Conservation (phyloP, 163 green algal species). For the Scenedesmus sp. region DNA sequence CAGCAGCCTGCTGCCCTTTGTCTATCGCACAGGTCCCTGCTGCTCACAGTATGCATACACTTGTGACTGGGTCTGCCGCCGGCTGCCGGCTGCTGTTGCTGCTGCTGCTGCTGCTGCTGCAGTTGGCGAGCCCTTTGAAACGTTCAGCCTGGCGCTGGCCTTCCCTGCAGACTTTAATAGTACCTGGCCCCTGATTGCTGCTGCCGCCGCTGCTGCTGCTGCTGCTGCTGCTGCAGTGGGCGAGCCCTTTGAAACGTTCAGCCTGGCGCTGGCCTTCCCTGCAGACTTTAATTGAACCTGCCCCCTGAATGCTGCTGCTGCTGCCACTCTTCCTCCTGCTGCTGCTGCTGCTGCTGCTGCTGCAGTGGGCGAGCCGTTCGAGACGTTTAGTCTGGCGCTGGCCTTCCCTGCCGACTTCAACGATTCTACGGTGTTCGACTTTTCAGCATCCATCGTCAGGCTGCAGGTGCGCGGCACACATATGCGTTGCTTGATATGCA, state of each 20-base stretch:
- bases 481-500: neutral
- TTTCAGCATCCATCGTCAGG: slow-evolving; percentile 32
- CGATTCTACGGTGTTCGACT: neutral
- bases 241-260: slow-evolving; percentile 2
- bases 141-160: slow-evolving; percentile 34
- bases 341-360: neutral
- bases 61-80: too few species aligned
- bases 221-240: neutral
- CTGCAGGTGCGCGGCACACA: slow-evolving; percentile 30
- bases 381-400: slow-evolving; percentile 47
- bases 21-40: too few species aligned
- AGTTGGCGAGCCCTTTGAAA: slow-evolving; percentile 23
- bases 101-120: neutral
- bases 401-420: slow-evolving; percentile 34
- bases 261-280: slow-evolving; percentile 42
- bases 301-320: too few species aligned
- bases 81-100: neutral
- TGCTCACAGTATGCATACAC: too few species aligned
- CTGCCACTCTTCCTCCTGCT: neutral
- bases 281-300: neutral
- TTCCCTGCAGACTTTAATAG: slow-evolving; percentile 24
- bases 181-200: neutral
- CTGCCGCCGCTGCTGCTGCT: neutral
- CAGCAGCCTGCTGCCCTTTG: too few species aligned
- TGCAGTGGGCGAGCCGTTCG: slow-evolving; percentile 20